Evolutionary conservation across 2,329 filamentous ascomycete genomes (phyloP).

Genomic region (Diaporthe capsici): DNA sequence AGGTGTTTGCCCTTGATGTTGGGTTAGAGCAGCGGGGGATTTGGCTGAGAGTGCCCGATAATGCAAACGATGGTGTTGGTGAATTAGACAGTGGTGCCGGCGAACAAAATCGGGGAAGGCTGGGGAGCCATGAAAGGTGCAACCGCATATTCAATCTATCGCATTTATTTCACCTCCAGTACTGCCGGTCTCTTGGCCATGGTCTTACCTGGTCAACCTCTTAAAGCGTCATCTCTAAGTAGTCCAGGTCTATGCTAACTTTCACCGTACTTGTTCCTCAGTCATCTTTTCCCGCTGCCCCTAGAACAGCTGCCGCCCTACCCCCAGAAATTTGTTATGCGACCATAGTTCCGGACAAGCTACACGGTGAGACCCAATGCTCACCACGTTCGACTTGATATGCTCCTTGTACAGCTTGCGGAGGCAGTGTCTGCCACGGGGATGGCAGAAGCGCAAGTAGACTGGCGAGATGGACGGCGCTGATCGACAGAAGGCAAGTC

Average conservation of each 20-base stretch:
- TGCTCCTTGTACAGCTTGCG: not conserved
- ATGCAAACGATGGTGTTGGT: slow-evolving; percentile 13
- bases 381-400: not conserved
- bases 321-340: not conserved
- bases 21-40: not conserved
- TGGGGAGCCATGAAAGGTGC: slow-evolving; percentile 1
- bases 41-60: not conserved
- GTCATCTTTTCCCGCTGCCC: not conserved
- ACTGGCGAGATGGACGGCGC: too few relatives aligned
- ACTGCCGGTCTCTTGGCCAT: not conserved
- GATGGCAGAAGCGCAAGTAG: too few relatives aligned
- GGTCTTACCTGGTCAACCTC: too few relatives aligned
- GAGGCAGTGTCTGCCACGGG: too few relatives aligned
- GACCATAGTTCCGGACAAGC: not conserved
- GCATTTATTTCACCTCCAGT: not conserved
- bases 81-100: slow-evolving; percentile 6
- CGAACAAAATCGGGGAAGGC: slow-evolving; percentile 13
- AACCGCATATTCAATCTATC: slow-evolving; percentile 5
- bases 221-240: too few relatives aligned
- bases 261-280: not conserved
- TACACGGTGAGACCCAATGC: not conserved
- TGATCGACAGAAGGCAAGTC: too few relatives aligned
- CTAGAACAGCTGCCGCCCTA: not conserved
- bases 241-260: not conserved
- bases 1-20: not conserved